Conservation (phyloP, 2,329 filamentous ascomycete species). For the Helotiales sp. region DNA sequence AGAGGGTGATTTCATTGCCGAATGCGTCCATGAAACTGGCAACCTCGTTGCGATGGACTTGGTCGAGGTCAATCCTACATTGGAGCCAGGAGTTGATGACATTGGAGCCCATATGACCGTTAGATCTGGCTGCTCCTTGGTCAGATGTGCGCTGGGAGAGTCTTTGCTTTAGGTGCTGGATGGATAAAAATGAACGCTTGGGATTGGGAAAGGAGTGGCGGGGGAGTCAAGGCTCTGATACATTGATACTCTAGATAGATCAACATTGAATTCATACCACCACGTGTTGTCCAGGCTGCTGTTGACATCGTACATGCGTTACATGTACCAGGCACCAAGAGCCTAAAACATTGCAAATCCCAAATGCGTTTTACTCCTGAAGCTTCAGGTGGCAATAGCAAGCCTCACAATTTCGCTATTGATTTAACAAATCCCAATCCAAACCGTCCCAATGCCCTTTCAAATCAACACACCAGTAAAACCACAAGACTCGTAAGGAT, state of each 20-base stretch:
- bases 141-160: conserved; percentile 90
- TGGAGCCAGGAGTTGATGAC: conserved; percentile 61
- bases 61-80: conserved; percentile 79
- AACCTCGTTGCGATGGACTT: conserved; percentile 80
- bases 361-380: no score
- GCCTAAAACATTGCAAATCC: no score
- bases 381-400: no score
- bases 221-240: conserved; percentile 4
- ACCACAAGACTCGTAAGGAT: no score
- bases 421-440: no score
- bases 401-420: no score
- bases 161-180: conserved; percentile 68
- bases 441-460: no score
- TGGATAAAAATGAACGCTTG: not conserved
- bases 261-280: not conserved
- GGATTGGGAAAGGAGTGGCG: not conserved
- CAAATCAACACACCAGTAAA: no score
- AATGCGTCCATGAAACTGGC: conserved; percentile 80
- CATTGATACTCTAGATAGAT: not conserved
- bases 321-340: no score
- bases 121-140: conserved; percentile 85
- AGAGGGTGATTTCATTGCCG: conserved; percentile 97
- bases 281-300: no score
- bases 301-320: not conserved
- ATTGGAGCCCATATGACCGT: conserved; percentile 82